Base-by-base conservation (phyloP, 179 eudicot genomes). In the Spergularia azorica region DNA sequence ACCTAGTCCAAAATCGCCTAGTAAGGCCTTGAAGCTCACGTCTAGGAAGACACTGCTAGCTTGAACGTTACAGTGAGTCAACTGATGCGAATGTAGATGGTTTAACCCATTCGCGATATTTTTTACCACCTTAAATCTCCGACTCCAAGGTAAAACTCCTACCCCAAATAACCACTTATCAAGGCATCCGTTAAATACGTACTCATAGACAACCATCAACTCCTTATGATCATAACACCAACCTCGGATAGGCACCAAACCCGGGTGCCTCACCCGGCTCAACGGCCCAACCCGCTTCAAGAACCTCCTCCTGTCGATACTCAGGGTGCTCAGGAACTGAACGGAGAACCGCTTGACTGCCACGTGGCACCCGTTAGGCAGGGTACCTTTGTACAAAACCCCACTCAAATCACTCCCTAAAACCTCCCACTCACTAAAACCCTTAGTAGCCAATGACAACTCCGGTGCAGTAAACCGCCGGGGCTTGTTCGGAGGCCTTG, bases 121-220 rank as follows among this genome's bases (percentile, higher is more conserved):
- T 83, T 84, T 80, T 4, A 92, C 75, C n/a, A 90, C 95, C 84
- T 90, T 88, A 67, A 87, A 86, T 67, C 95, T 80, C 46, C 97
- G 76, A 21, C 77, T 86, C 97, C 97, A 92, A 0, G 95, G 95
- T 80, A 92, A 59, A 32, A 89, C 90, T 9, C 97, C 97, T 20
- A 88, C 88, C 0, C 97, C 97, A 60, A 87, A 90, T 57, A 90
- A 65, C 97, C 97, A 92, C 77, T 85, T 86, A 68, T 89, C 91
- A 13, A 92, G 85, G 56, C 91, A 86, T 0, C 93, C 97, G 51
- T 92, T 92, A 5, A 82, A 88, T 36, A 92, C 59, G 7, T 89
- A 92, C 81, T 92, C 97, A 63, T 92, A 92, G 4, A 92, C 88
- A 14, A 90, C 84, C 56, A 88, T 80, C 9, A 77, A 78, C 68